Conservation (phyloP, 106 monocot genomes). For the Alisma plantagoaquatica region DNA sequence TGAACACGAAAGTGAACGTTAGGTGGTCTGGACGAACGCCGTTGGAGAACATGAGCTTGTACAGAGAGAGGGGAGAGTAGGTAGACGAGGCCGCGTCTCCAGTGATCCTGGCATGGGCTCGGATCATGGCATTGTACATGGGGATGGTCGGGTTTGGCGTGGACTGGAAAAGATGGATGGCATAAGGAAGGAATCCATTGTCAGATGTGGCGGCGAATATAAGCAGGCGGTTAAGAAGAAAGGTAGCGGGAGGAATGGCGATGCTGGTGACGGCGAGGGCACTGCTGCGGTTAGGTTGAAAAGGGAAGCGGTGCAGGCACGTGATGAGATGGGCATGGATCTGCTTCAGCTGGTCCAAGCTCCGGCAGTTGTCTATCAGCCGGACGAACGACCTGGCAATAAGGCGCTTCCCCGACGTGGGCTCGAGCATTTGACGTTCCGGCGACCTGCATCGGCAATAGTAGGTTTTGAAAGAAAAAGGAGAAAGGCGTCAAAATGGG, state of each 20-base stretch:
- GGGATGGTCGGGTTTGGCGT: conserved; percentile 16
- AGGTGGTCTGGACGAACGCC: conserved; percentile 31
- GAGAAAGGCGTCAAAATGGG: no score
- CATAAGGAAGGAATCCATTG: conserved; percentile 6
- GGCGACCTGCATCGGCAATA: no score
- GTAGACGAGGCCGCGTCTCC: no score
- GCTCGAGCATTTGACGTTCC: not conserved
- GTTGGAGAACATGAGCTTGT: conserved; percentile 20
- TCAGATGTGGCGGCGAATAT: conserved; percentile 11
- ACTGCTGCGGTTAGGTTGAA: no score
- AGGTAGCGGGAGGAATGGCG: not conserved
- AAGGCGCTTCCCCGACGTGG: not conserved
- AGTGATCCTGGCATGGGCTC: conserved; percentile 19
- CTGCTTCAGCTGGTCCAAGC: conserved; percentile 14
- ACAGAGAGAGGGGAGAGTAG: conserved; percentile 18
- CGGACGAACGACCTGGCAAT: conserved; percentile 1
- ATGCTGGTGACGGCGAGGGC: not conserved
- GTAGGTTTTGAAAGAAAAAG: no score
- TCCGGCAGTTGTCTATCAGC: conserved; percentile 8
- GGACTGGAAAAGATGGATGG: conserved; percentile 21
- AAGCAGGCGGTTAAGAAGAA: conserved; percentile 10
- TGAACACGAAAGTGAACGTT: conserved; percentile 57
- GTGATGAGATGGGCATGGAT: conserved; percentile 12
- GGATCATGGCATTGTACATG: conserved; percentile 35
- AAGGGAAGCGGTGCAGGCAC: not conserved